Evolutionary conservation across 805 yeast genomes (phyloP), one percentile per base, ranked within the genome.

Genomic region (Barnettozyma wickerhamii): DNA sequence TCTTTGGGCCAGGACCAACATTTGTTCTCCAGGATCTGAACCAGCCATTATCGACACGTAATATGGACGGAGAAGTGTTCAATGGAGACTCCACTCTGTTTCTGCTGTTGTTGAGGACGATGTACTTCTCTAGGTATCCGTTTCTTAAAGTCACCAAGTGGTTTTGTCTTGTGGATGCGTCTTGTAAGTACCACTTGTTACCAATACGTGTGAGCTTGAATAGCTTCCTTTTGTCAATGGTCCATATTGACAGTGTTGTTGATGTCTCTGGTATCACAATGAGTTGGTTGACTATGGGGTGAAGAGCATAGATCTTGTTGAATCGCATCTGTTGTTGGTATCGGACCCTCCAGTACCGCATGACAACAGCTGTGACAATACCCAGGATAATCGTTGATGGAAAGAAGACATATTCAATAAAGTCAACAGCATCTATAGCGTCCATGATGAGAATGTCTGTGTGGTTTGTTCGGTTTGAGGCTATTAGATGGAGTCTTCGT

Each of bases 231-330:
- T 50, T 33, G 51, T 49, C 20, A 49, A 38, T 30, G 43, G 58
- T 41, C 55, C 58, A 17, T 7, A 59, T 40, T 5, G 55, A 39
- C 32, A 58, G 55, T 10, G 52, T 40, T n/a, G 60, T 50, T 10
- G 42, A 45, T 9, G 53, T 51, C 13, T 62, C 35, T 45, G 62
- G 65, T n/a, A 53, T 53, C 10, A 43, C 24, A 7, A 46, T 37
- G 13, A 36, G 26, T 19, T 37, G 38, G n/a, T 38, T 30, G 5
- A 42, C 35, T 13, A 19, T n/a, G 3, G 31, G 19, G 13, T 24
- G 27, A 6, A 42, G 27, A 4, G 42, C 34, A 19, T 24, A 38
- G n/a, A 42, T 19, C 28, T 42, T 38, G 29, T 42, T 42, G 17
- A 38, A 27, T 13, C 19, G 30, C 2, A 28, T 10, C 18, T 24